These are phyloP conservation scores for Nepenthes mirabilis DNA, from an alignment of 148 eudicot species.

Conservation along the genomic window DNA sequence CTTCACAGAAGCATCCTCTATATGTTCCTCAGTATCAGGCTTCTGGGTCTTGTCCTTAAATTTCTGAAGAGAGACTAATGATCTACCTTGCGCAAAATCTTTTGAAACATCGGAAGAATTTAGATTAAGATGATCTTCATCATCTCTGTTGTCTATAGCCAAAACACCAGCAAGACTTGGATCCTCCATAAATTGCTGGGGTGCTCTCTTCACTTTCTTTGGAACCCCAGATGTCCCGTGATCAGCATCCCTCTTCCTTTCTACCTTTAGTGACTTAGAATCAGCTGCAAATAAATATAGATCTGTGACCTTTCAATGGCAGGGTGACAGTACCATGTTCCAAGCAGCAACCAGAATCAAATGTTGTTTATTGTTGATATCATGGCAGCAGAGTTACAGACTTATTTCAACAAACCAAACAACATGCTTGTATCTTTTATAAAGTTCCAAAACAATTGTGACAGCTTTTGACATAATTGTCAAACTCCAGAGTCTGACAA, in stretches of 20 bases:
- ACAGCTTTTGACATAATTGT: too few species aligned
- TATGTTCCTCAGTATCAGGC: conserved; percentile 3
- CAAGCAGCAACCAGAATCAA: neutral
- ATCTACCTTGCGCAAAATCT: conserved; percentile 9
- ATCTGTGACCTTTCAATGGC: neutral
- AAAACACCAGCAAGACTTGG: conserved; percentile 3
- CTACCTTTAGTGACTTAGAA: conserved; percentile 11
- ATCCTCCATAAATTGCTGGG: conserved; percentile 9
- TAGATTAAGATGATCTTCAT: conserved; percentile 7
- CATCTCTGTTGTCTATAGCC: conserved; percentile 6
- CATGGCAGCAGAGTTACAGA: too few species aligned
- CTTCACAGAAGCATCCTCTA: conserved; percentile 16
- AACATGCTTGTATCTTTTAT: too few species aligned
- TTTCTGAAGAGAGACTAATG: conserved; percentile 6
- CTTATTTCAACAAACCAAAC: too few species aligned
- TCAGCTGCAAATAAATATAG: conserved; percentile 16
- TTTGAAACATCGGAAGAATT: conserved; percentile 9
- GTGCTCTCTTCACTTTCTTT: conserved; percentile 21
- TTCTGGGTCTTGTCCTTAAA: conserved; percentile 11
- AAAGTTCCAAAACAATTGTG: too few species aligned
- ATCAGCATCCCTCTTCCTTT: conserved; percentile 25
- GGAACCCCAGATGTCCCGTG: conserved; percentile 14
- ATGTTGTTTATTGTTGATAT: too few species aligned
- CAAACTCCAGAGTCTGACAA: too few species aligned
- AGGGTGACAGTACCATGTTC: neutral